phyloP scores from a whole-genome alignment of 148 eudicot genomes.

The Camellia granthamiana region DNA sequence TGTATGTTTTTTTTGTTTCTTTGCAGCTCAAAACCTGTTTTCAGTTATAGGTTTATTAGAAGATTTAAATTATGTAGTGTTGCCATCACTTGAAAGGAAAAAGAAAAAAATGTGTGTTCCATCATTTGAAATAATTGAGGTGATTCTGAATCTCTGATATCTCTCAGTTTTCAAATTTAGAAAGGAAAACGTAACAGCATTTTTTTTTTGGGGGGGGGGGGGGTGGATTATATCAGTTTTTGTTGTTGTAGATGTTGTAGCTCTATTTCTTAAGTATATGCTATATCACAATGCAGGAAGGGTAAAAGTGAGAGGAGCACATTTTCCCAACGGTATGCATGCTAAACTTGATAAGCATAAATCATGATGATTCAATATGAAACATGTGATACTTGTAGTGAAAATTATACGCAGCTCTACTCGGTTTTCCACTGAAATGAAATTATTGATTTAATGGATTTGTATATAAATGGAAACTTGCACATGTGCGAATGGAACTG shows the following conservation, averaged over 20 bases:
- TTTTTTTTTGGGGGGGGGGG: too few species aligned
- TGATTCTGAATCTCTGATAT: too few species aligned
- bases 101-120: too few species aligned
- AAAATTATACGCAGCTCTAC: neutral
- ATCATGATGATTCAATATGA: neutral
- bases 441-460: neutral
- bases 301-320: conserved; percentile 9
- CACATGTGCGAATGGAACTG: neutral
- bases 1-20: conserved; percentile 17
- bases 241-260: too few species aligned
- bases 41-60: too few species aligned
- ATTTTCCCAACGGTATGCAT: conserved; percentile 7
- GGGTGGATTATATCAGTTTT: too few species aligned
- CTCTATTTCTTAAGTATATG: neutral
- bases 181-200: too few species aligned
- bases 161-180: too few species aligned
- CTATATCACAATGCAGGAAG: conserved; percentile 20
- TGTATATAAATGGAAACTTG: neutral
- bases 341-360: neutral
- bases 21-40: too few species aligned
- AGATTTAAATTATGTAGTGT: too few species aligned
- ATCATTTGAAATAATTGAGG: too few species aligned
- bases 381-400: neutral
- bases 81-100: too few species aligned
- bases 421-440: neutral